phyloP scores from a whole-genome alignment of 1,284 basidiomycete species.

The Sanguinoderma infundibulare region DNA sequence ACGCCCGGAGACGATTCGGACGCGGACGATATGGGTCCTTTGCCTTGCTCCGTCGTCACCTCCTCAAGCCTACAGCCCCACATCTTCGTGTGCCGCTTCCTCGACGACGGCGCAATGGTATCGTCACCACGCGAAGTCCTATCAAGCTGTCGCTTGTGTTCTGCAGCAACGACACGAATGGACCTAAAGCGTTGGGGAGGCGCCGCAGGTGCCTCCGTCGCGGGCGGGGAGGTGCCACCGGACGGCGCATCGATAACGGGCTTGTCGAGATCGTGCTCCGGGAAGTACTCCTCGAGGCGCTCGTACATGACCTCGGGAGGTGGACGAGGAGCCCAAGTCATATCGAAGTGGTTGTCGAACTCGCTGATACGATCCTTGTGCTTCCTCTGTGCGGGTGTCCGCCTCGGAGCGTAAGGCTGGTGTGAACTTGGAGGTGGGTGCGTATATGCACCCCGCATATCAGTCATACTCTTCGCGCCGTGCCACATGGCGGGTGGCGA shows the following conservation, averaged over 20 bases:
- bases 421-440: constrained; percentile 35
- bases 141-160: constrained; percentile 73
- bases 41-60: constrained; percentile 77
- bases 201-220: constrained; percentile 57
- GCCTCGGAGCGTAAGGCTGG: constrained; percentile 19
- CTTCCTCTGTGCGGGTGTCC: constrained; percentile 29
- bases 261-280: constrained; percentile 94
- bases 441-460: constrained; percentile 46
- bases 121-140: constrained; percentile 58
- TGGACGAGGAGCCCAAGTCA: constrained; percentile 87
- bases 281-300: constrained; percentile 94
- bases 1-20: constrained; percentile 60
- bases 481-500: constrained; percentile 33
- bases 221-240: constrained; percentile 78
- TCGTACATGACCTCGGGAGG: constrained; percentile 94
- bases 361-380: constrained; percentile 52
- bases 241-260: constrained; percentile 89
- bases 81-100: constrained; percentile 91
- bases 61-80: constrained; percentile 96
- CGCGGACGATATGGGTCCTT: constrained; percentile 48
- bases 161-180: constrained; percentile 90
- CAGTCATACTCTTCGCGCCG: constrained; percentile 61
- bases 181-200: constrained; percentile 57
- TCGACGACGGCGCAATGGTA: constrained; percentile 54
- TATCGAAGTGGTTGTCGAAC: constrained; percentile 62